phyloP scores from a whole-genome alignment of 2,329 filamentous ascomycete genomes.

The Zalaria sp. region DNA sequence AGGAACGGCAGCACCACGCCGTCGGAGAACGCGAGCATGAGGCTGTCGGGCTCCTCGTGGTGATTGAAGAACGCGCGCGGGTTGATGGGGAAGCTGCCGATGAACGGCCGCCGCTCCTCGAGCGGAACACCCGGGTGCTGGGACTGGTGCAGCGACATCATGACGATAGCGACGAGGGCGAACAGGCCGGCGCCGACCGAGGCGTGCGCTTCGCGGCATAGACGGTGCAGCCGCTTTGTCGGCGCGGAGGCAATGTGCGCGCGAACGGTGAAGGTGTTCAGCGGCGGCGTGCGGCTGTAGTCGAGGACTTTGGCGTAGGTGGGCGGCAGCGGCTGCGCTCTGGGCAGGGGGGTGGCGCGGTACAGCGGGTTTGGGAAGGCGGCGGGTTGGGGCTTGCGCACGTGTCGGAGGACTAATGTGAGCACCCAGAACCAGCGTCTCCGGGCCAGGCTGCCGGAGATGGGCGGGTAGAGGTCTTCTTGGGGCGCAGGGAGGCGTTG shows the following conservation, averaged over 20 bases:
- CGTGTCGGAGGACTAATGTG: conserved; percentile 27
- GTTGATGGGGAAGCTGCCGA: conserved; percentile 32
- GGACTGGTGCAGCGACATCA: conserved; percentile 30
- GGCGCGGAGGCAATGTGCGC: conserved; percentile 18
- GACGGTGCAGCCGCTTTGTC: conserved; percentile 21
- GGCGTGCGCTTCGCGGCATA: conserved; percentile 23
- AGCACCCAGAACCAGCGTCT: conserved; percentile 35
- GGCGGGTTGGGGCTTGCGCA: conserved; percentile 22
- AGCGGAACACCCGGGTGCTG: conserved; percentile 15
- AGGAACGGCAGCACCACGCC: conserved; percentile 31
- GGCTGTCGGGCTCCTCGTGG: conserved; percentile 23
- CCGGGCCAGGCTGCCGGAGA: conserved; percentile 22
- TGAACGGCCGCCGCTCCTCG: conserved; percentile 22
- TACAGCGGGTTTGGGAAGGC: conserved; percentile 29
- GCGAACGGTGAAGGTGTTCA: conserved; percentile 20
- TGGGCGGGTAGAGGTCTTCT: conserved; percentile 30
- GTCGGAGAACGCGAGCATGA: conserved; percentile 34
- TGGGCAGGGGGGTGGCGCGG: conserved; percentile 6
- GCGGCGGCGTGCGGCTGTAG: conserved; percentile 22
- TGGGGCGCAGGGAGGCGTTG: conserved; percentile 26
- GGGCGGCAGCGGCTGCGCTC: conserved; percentile 13
- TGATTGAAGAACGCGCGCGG: conserved; percentile 29
- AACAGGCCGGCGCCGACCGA: conserved; percentile 32
- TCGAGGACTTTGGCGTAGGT: conserved; percentile 22
- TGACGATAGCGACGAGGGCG: conserved; percentile 29